A percentile compares a stretch with the other conserved stretches of the same genome.
These are phyloP conservation scores for Tolypocladium pustulatum DNA, from an alignment of 2,329 filamentous ascomycete genomes.

Conservation along the genomic window DNA sequence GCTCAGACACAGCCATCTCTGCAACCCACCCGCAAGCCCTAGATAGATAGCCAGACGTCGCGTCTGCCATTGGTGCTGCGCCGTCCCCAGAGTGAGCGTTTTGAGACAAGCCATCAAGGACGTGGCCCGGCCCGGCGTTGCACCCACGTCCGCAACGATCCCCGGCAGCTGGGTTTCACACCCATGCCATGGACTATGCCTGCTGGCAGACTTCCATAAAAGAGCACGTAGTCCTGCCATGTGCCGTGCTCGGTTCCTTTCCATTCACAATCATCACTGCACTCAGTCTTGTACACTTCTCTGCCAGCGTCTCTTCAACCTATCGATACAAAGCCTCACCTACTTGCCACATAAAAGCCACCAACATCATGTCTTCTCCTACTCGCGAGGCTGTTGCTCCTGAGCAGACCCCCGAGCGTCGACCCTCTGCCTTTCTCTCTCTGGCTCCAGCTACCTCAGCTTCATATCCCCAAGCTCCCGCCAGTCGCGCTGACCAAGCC, in stretches of 20 bases:
- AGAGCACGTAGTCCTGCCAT: background rate
- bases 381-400: background rate
- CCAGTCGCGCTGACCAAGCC: slow-evolving; percentile 11
- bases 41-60: too few relatives aligned
- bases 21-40: background rate
- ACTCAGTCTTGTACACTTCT: background rate
- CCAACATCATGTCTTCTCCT: slow-evolving; percentile 5
- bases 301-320: background rate
- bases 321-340: background rate
- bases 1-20: background rate
- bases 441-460: slow-evolving; percentile 48
- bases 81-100: background rate
- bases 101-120: background rate
- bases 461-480: slow-evolving; percentile 39
- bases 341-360: background rate
- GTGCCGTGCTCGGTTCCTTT: background rate
- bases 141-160: background rate
- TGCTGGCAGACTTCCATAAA: background rate
- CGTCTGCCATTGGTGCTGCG: too few relatives aligned
- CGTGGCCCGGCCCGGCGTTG: background rate
- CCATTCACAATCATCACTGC: background rate
- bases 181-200: background rate
- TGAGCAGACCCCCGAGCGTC: background rate
- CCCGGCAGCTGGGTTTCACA: background rate
- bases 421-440: slow-evolving; percentile 35